Evolutionary conservation across 352 stramenopile species (phyloP), one percentile per base, ranked within the genome.

Genomic region (Globisporangium spinosum): DNA sequence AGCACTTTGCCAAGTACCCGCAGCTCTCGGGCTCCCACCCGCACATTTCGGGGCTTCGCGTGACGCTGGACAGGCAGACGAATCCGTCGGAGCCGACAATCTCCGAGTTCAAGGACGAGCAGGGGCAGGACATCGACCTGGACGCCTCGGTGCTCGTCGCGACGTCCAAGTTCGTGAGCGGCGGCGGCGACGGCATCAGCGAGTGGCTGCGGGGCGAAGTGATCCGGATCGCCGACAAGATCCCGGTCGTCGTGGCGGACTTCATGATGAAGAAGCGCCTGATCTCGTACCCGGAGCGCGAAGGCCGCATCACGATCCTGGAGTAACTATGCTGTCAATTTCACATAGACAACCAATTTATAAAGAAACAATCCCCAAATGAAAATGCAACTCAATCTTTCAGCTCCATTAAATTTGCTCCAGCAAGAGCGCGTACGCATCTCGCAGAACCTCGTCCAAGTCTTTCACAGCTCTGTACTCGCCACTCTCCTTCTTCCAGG

Each of bases 131-230:
- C 5, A 71, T 92, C 34, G 79, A 92, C 61, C 60, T 85, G 69
- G 77, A 89, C 25, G 51, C 65, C 22, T 72, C 74, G 62, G 65
- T 95, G 61, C 70, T 83, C 9, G 82, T 97, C 56, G 89, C 83
- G 20, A 94, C 89, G 6, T 92, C 89, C 47, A 84, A 84, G 59
- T 97, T 95, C 67, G 84, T 95, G 34, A 80, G 84, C 25, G 76
- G 77, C 22, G 89, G 89, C 1, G 85, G 85, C 29, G 89, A 97
- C 60, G 87, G 86, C 6, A 95, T 86, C 56, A 80, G 77, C 22
- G 78, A 85, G 23, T 97, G 89, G 89, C 71, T 84, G 22, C 70
- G 85, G 23, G 82, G 87, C 27, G 71, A 81, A 67, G 74, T 90
- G 9, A 22, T 93, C 23, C 73, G 77, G 25, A 79, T 79, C 23